Evolutionary conservation across 2,329 filamentous ascomycete species (phyloP).

Genomic region (Beauveria medogensis): DNA sequence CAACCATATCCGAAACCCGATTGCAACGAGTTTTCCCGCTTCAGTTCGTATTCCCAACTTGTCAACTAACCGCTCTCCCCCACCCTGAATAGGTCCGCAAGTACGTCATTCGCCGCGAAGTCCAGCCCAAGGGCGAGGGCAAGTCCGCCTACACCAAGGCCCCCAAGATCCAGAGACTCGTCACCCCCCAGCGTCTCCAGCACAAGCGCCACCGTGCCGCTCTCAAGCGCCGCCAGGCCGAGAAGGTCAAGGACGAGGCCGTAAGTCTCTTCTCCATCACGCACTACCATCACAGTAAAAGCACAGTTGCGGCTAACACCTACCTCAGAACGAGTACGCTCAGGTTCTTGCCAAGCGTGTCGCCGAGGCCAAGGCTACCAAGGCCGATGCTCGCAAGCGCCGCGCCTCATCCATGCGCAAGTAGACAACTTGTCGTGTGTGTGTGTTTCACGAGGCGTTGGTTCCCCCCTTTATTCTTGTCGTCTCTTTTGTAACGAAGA

Average conservation of each 20-base stretch:
- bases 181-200: conserved; percentile 98
- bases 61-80: background rate
- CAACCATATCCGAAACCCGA: background rate
- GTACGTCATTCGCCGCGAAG: conserved; percentile 98
- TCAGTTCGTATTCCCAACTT: background rate
- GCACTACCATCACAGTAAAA: no score
- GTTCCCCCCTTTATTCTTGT: conserved; percentile 13
- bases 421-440: conserved; percentile 43
- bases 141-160: conserved; percentile 99
- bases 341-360: conserved; percentile 96
- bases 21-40: background rate
- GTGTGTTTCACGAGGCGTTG: conserved; percentile 15
- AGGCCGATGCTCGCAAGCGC: conserved; percentile 92
- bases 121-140: conserved; percentile 94
- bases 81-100: conserved; percentile 70
- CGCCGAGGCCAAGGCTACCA: conserved; percentile 87
- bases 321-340: conserved; percentile 88
- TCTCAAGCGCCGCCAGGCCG: conserved; percentile 95
- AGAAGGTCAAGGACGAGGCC: conserved; percentile 98
- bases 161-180: conserved; percentile 98
- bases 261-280: conserved; percentile 50
- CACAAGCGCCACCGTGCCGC: conserved; percentile 98
- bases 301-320: conserved; percentile 5
- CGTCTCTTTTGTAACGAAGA: conserved; percentile 7
- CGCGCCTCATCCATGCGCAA: conserved; percentile 92